These are phyloP conservation scores for Neonectria faginata DNA, from an alignment of 2,329 filamentous ascomycete genomes.

Conservation along the genomic window DNA sequence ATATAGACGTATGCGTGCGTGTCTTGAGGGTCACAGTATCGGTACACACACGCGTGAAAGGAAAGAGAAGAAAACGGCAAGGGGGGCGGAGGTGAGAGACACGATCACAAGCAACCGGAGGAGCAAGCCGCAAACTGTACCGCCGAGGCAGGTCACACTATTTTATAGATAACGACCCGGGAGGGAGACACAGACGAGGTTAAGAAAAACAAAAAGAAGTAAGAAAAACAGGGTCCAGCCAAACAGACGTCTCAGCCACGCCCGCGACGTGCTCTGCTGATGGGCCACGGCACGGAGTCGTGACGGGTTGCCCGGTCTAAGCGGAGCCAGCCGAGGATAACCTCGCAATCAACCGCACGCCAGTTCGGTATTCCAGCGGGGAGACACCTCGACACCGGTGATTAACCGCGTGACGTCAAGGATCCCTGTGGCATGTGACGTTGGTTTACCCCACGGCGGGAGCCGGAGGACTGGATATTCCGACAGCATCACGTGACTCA, in stretches of 20 bases:
- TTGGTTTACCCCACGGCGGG: not conserved
- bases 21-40: not conserved
- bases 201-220: too few species aligned
- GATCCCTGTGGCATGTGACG: slow-evolving; percentile 40
- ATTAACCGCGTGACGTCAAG: slow-evolving; percentile 47
- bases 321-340: slow-evolving; percentile 33
- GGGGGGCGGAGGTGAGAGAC: slow-evolving; percentile 6
- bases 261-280: slow-evolving; percentile 1
- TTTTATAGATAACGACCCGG: not conserved
- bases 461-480: slow-evolving; percentile 25
- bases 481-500: slow-evolving; percentile 35
- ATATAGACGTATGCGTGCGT: not conserved
- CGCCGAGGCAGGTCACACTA: not conserved
- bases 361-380: slow-evolving; percentile 11
- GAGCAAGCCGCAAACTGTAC: not conserved
- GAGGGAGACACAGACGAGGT: not conserved
- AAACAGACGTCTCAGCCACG: not conserved
- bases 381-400: slow-evolving; percentile 33
- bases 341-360: slow-evolving; percentile 13
- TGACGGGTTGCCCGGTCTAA: slow-evolving; percentile 20
- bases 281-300: slow-evolving; percentile 5
- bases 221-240: not conserved
- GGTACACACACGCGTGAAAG: not conserved
- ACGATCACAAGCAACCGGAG: slow-evolving; percentile 2
- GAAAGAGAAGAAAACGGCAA: not conserved